Percentiles rank a stretch among this genome's conserved stretches.
phyloP scores from a whole-genome alignment of 352 stramenopile species.

The Peronosclerospora sorghi region DNA sequence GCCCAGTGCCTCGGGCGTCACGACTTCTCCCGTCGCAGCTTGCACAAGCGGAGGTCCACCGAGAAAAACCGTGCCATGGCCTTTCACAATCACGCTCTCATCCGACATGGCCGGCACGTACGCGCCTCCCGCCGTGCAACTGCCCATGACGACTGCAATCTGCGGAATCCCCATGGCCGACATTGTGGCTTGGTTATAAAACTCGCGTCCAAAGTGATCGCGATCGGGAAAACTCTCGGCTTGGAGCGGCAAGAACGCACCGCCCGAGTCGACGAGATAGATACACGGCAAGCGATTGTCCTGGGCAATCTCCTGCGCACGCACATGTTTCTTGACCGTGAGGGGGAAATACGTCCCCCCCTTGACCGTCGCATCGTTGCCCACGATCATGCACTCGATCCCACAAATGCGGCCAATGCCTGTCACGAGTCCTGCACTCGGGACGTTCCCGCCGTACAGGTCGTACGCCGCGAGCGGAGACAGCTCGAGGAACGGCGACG shows the following conservation, averaged over 20 bases:
- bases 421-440: conserved; percentile 83
- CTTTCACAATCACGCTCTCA: conserved; percentile 95
- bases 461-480: conserved; percentile 82
- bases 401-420: conserved; percentile 82
- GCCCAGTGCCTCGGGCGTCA: conserved; percentile 92
- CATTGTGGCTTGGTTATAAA: conserved; percentile 98
- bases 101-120: conserved; percentile 97
- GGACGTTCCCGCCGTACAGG: conserved; percentile 77
- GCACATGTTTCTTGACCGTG: conserved; percentile 96
- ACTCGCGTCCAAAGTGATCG: conserved; percentile 96
- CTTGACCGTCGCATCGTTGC: conserved; percentile 98
- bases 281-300: conserved; percentile 95
- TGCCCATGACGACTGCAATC: conserved; percentile 96
- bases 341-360: conserved; percentile 97
- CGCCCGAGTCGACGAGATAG: conserved; percentile 93
- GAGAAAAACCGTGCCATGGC: conserved; percentile 96
- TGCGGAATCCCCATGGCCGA: conserved; percentile 90
- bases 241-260: conserved; percentile 93
- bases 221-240: conserved; percentile 96
- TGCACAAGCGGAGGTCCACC: conserved; percentile 96
- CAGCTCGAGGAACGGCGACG: conserved; percentile 94
- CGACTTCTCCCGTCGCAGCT: conserved; percentile 94
- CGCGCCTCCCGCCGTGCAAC: conserved; percentile 93
- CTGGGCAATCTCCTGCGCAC: conserved; percentile 92
- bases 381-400: conserved; percentile 93